Evolutionary conservation across 2,329 filamentous ascomycete genomes (phyloP).

Genomic region (Cytospora chrysosperma): DNA sequence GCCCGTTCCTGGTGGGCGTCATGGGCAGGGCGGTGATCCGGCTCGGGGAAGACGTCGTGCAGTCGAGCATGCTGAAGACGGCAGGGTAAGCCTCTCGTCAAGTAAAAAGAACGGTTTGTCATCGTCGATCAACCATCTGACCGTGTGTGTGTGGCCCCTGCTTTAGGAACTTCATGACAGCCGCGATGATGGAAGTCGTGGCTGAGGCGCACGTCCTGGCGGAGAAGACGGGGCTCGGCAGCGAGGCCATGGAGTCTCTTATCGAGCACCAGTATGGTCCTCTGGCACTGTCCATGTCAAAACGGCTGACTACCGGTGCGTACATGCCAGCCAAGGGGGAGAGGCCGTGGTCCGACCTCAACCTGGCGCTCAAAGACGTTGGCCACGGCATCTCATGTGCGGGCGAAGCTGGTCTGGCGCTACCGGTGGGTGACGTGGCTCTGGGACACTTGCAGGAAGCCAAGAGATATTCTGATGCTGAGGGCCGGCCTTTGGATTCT

Average conservation of each 20-base stretch:
- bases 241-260: conserved; percentile 41
- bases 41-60: conserved; percentile 42
- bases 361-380: conserved; percentile 53
- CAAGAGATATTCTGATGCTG: conserved; percentile 39
- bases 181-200: conserved; percentile 50
- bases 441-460: conserved; percentile 45
- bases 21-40: conserved; percentile 43
- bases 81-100: conserved; percentile 41
- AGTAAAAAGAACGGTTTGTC: too few relatives aligned
- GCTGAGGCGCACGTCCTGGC: conserved; percentile 51
- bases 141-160: too few relatives aligned
- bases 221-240: conserved; percentile 43
- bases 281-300: conserved; percentile 38
- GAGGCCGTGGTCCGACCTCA: conserved; percentile 47
- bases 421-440: conserved; percentile 44
- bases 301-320: conserved; percentile 38
- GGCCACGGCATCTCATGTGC: conserved; percentile 47
- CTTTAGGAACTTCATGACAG: conserved; percentile 47
- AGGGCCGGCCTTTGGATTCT: conserved; percentile 44
- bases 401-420: conserved; percentile 36
- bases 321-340: conserved; percentile 37
- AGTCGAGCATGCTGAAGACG: conserved; percentile 49
- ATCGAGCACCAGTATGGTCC: conserved; percentile 42
- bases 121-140: not conserved
- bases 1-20: conserved; percentile 41